Conservation (phyloP, 495 filamentous ascomycete species). For the Chaetomium fimeti region DNA sequence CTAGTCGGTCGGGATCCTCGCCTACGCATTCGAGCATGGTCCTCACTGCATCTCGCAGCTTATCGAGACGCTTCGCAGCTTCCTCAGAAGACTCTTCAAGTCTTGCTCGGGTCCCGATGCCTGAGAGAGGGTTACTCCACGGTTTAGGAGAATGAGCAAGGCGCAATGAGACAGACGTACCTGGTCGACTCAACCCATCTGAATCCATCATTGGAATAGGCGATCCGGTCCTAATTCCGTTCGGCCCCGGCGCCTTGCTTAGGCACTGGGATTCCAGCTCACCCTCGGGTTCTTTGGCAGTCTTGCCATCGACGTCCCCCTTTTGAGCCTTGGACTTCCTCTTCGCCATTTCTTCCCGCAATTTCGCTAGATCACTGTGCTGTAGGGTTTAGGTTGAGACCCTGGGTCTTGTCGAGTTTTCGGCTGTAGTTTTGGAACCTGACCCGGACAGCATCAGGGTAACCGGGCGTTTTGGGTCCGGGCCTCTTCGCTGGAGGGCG, state of each 20-base stretch:
- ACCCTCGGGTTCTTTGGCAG: neutral
- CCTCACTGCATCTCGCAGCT: conserved; percentile 76
- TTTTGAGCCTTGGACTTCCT: too few species aligned
- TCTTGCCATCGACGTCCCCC: neutral
- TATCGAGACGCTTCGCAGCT: conserved; percentile 64
- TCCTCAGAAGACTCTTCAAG: conserved; percentile 77
- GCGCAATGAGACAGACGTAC: conserved; percentile 23
- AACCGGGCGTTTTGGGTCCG: neutral
- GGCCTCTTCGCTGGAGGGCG: neutral
- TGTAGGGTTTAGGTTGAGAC: neutral
- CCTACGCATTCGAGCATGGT: conserved; percentile 95
- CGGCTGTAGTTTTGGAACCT: neutral
- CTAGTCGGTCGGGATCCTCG: conserved; percentile 90
- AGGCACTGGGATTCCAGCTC: neutral
- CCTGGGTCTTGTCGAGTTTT: neutral
- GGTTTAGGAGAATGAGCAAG: neutral
- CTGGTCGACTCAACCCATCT: conserved; percentile 71
- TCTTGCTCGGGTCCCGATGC: conserved; percentile 70
- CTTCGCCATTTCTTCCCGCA: neutral
- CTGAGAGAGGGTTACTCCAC: neutral
- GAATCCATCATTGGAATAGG: conserved; percentile 65
- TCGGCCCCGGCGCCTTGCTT: neutral
- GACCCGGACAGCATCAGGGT: neutral
- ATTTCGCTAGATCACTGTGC: neutral
- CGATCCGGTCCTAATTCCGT: too few species aligned